These are phyloP conservation scores for Amanita muscaria DNA, from an alignment of 768 basidiomycete species.

Conservation along the genomic window DNA sequence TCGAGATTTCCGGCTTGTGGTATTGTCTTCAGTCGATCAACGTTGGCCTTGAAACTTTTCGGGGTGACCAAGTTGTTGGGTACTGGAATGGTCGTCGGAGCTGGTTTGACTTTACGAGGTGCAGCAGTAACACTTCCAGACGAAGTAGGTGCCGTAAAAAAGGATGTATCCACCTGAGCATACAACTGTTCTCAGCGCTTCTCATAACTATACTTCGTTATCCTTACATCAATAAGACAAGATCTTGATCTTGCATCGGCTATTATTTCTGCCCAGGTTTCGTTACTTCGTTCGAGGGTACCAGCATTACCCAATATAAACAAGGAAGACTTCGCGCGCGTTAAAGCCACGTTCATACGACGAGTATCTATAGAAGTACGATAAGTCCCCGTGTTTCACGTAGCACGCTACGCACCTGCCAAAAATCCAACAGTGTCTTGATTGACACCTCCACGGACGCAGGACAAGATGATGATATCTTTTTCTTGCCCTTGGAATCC, in stretches of 20 bases:
- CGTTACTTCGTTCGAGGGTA: slow-evolving; percentile 81
- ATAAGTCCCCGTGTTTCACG: slow-evolving; percentile 7
- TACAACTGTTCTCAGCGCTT: neutral
- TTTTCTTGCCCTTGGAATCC: slow-evolving; percentile 99
- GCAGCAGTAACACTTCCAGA: neutral
- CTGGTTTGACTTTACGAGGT: slow-evolving; percentile 15
- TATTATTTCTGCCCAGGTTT: slow-evolving; percentile 72
- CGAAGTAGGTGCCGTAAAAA: slow-evolving; percentile 26
- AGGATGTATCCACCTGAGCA: slow-evolving; percentile 21
- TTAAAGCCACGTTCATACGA: slow-evolving; percentile 98
- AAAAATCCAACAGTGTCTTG: slow-evolving; percentile 82
- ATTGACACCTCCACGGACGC: slow-evolving; percentile 89
- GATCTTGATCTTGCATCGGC: slow-evolving; percentile 62
- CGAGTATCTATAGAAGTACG: slow-evolving; percentile 46
- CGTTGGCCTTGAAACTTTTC: slow-evolving; percentile 19
- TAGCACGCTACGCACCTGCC: slow-evolving; percentile 38
- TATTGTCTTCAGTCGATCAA: neutral
- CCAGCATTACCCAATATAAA: slow-evolving; percentile 89
- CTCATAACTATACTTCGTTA: too few relatives aligned
- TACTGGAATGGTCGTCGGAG: slow-evolving; percentile 11
- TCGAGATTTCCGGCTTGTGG: too few relatives aligned
- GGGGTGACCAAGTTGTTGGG: slow-evolving; percentile 33
- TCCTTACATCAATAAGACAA: slow-evolving; percentile 56
- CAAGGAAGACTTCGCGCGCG: slow-evolving; percentile 90
- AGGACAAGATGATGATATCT: slow-evolving; percentile 94